Evolutionary conservation across 176 grass and related monocot genomes (phyloP).

Genomic region (Oryza glaberrima): DNA sequence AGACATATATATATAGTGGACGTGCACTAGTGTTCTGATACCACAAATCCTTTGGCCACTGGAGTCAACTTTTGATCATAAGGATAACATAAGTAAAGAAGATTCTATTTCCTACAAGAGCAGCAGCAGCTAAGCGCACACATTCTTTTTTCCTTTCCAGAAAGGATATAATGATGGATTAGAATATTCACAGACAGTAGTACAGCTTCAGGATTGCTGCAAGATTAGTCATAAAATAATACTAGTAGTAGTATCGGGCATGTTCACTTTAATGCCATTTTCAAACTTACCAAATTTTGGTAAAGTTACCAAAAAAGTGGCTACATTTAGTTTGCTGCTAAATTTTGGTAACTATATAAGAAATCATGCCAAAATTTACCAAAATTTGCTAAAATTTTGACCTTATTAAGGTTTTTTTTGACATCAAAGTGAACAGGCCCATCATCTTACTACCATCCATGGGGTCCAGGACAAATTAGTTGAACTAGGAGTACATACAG

Average conservation of each 20-base stretch:
- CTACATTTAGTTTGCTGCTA: no score
- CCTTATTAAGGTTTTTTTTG: no score
- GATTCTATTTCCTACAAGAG: slow-evolving; percentile 16
- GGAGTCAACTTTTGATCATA: slow-evolving; percentile 4
- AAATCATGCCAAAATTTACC: no score
- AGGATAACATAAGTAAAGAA: not conserved
- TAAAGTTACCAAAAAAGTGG: no score
- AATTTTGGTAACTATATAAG: no score
- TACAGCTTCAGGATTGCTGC: slow-evolving; percentile 25
- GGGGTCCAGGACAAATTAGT: not conserved
- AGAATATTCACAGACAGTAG: not conserved
- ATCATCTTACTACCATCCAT: not conserved
- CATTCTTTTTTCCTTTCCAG: not conserved
- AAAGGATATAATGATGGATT: not conserved
- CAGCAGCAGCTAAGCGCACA: slow-evolving; percentile 6
- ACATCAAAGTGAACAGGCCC: no score
- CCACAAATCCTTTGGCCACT: not conserved
- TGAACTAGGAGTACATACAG: slow-evolving; percentile 24
- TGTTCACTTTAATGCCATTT: no score
- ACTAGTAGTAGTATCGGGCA: not conserved
- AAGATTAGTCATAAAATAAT: slow-evolving; percentile 9
- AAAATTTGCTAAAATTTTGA: no score
- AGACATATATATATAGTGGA: not conserved
- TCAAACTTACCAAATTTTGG: no score
- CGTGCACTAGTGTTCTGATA: not conserved